Percentiles rank a stretch among this genome's conserved stretches.
Conservation (phyloP, 805 yeast genomes). For the Yamadazyma insecticola region DNA sequence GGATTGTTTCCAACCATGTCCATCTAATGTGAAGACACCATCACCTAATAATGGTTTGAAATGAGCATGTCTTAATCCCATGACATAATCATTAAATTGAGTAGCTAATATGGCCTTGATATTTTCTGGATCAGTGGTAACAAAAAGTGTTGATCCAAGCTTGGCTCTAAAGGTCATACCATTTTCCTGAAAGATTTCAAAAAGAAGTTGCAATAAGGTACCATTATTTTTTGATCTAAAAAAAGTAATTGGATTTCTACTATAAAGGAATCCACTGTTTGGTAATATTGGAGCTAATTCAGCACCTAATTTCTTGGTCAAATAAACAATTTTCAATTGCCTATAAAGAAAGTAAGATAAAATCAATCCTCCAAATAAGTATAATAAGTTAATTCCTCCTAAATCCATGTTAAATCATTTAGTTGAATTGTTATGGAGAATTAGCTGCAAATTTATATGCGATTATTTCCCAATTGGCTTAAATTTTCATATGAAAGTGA, state of each 20-base stretch:
- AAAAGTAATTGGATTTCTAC: not conserved
- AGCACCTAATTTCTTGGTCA: conserved; percentile 1
- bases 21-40: conserved; percentile 31
- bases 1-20: conserved; percentile 30
- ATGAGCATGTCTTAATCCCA: conserved; percentile 24
- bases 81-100: conserved; percentile 25
- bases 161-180: conserved; percentile 3
- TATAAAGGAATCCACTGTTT: not conserved
- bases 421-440: too few species aligned
- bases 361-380: not conserved
- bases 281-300: conserved; percentile 1
- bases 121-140: conserved; percentile 27
- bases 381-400: too few species aligned
- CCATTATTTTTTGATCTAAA: conserved; percentile 3
- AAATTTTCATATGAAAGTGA: too few species aligned
- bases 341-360: not conserved
- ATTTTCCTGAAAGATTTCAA: conserved; percentile 1
- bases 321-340: not conserved
- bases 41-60: conserved; percentile 27
- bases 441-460: too few species aligned
- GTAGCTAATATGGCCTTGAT: conserved; percentile 29
- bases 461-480: too few species aligned
- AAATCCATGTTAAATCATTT: too few species aligned
- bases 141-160: conserved; percentile 14
- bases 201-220: not conserved